Conservation (phyloP, 345 rosid genomes). For the Rhizophora apiculata region DNA sequence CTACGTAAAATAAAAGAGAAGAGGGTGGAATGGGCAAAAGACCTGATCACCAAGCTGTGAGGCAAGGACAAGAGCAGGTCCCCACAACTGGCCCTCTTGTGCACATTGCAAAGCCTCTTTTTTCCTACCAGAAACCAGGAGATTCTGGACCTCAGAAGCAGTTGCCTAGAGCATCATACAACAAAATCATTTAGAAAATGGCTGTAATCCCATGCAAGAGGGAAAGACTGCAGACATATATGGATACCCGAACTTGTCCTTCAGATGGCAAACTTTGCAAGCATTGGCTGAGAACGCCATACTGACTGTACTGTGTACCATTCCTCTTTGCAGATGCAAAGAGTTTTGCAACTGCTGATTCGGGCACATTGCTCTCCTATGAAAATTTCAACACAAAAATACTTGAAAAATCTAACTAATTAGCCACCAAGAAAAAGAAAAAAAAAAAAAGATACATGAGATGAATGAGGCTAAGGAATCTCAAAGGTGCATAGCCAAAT, state of each 20-base stretch:
- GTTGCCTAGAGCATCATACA: conserved; percentile 57
- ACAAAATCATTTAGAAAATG: conserved; percentile 15
- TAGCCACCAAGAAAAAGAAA: not conserved
- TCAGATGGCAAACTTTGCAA: conserved; percentile 84
- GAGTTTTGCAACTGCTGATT: conserved; percentile 89
- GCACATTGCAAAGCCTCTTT: conserved; percentile 80
- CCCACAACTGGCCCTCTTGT: conserved; percentile 97
- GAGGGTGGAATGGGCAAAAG: conserved; percentile 17
- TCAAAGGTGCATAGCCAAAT: too few relatives aligned
- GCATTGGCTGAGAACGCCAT: conserved; percentile 60
- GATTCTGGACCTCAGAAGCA: conserved; percentile 89
- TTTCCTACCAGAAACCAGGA: conserved; percentile 91
- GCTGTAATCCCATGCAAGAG: not conserved
- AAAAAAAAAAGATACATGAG: too few relatives aligned
- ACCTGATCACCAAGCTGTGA: conserved; percentile 98
- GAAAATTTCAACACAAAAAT: conserved; percentile 12
- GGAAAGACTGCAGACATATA: not conserved
- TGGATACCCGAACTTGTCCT: conserved; percentile 72
- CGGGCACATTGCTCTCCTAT: conserved; percentile 80
- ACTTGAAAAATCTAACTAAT: not conserved
- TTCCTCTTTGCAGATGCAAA: conserved; percentile 78
- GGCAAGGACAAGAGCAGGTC: conserved; percentile 95
- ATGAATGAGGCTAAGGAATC: too few relatives aligned
- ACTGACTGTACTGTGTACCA: conserved; percentile 39
- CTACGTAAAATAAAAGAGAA: not conserved